A percentile compares a stretch with the other conserved stretches of the same genome.
Evolutionary conservation across 2,329 filamentous ascomycete genomes (phyloP).

Genomic region (Cladosporium sp.): DNA sequence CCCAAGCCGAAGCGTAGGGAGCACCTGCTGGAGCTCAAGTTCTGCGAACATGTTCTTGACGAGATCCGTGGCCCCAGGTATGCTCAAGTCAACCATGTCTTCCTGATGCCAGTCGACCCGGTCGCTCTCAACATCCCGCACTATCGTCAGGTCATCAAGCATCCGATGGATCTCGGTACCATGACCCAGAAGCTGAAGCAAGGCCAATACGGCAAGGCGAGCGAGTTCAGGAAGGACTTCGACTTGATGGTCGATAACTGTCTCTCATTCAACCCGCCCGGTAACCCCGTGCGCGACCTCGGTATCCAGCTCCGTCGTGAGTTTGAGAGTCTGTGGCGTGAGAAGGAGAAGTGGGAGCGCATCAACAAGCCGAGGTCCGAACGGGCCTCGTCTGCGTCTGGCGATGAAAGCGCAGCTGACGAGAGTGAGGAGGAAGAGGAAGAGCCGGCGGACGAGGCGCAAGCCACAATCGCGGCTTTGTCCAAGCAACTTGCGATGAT

Average conservation of each 20-base stretch:
- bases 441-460: constrained; percentile 35
- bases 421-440: constrained; percentile 55
- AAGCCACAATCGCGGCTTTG: constrained; percentile 62
- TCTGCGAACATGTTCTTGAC: constrained; percentile 75
- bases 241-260: constrained; percentile 85
- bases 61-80: constrained; percentile 76
- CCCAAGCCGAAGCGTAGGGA: constrained; percentile 88
- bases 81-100: constrained; percentile 63
- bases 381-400: constrained; percentile 60
- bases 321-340: constrained; percentile 71
- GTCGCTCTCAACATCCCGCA: constrained; percentile 90
- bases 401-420: constrained; percentile 67
- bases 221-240: constrained; percentile 82
- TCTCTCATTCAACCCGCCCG: constrained; percentile 81
- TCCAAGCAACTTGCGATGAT: constrained; percentile 60
- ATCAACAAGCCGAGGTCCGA: constrained; percentile 66
- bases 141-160: constrained; percentile 92
- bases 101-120: constrained; percentile 82
- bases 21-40: constrained; percentile 81
- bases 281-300: constrained; percentile 67
- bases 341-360: constrained; percentile 77
- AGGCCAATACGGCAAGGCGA: constrained; percentile 74
- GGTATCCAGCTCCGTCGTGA: constrained; percentile 70
- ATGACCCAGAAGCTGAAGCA: constrained; percentile 71
- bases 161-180: constrained; percentile 92